Base-by-base conservation (phyloP, 192 early-diverging fungal species). In the Oehlia diaphana region DNA sequence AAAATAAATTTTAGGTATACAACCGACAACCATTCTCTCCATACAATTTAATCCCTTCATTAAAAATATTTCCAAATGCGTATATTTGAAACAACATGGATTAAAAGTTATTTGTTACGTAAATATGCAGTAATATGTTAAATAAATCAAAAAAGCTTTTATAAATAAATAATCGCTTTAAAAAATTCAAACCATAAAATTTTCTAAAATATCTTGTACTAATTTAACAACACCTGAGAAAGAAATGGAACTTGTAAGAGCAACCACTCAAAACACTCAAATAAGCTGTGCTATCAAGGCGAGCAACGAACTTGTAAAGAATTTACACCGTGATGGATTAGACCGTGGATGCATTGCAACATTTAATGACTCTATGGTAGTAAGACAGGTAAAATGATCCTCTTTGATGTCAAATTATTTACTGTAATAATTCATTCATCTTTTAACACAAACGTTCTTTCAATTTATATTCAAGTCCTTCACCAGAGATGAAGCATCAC, bases 281-380 rank as follows among this genome's bases (percentile, higher is more conserved):
- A 23, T 77, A 4, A 66, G 42, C 65, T 26, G 64, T 49, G 76
- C 76, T 67, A 77, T 77, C 8, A 77, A 67, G 23, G 76, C 76
- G 3, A 77, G 76, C 14, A 77, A 77, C 13, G 63, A 68, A 49
- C 76, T 77, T 21, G 28, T 77, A 68, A 77, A 26, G 19, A 77
- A 64, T 77, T 66, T 77, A 33, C 76, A 77, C 21, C 76, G 76
- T 31, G 76, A 77, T 47, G 76, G 76, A 19, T 77, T 77, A 19
- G 76, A 77, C 53, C 63, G 65, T n/a, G 76, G 76, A n/a, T 77
- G 76, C 10, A 65, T 77, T 35, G 65, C 76, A 16, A 77, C 76
- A 67, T 77, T 77, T 77, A 77, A 67, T 50, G 61, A 66, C 31
- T 67, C 26, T 67, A 33, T 77, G 28, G 44, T 49, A 9, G 13